Base-by-base conservation (phyloP, 1,139 yeast species). In the Saccharomyces hybrid region DNA sequence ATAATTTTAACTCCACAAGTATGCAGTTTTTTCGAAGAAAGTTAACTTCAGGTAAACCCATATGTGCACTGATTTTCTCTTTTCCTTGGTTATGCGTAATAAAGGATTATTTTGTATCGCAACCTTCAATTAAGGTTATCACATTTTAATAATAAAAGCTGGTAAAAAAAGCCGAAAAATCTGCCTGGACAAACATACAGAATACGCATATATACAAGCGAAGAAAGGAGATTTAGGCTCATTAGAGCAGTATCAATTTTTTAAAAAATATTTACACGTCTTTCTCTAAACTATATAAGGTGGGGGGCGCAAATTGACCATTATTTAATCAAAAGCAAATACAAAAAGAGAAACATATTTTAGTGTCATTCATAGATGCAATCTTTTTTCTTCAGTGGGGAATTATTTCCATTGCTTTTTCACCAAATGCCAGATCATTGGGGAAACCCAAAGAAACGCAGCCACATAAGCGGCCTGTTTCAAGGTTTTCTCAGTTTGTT, bases 381-480 rank as follows among this genome's bases (percentile, higher is more conserved):
- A 11, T 20, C 38, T 38, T 20, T 38, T 31, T 7, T 16, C 16
- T 38, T 38, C 11, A 20, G 25, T 38, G 11, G 25, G 20, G n/a
- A 20, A 9, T 54, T 53, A 65, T 65, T 70, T 78, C 63, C 84
- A 73, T 67, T 83, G 84, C 69, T 75, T 84, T 71, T 76, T 82
- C 64, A 81, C 69, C 61, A 77, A 83, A 67, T 84, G 85, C 74
- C 78, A 75, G 55, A 82, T 72, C 54, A 85, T 77, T 61, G 91
- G 91, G 55, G 87, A 74, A 52, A 79, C 68, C 96, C 96, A 90
- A 65, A 90, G 79, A 46, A 87, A 84, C 59, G 85, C 84, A 55
- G 95, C 95, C 58, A 85, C 73, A 64, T 80, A 73, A 56, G 85
- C 84, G 50, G 96, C 90, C 59, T 80, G 78, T 66, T 76, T 76